Evolutionary conservation across 2,329 filamentous ascomycete genomes (phyloP), one percentile per base, ranked within the genome.

Genomic region (Botrytis sinoallii): DNA sequence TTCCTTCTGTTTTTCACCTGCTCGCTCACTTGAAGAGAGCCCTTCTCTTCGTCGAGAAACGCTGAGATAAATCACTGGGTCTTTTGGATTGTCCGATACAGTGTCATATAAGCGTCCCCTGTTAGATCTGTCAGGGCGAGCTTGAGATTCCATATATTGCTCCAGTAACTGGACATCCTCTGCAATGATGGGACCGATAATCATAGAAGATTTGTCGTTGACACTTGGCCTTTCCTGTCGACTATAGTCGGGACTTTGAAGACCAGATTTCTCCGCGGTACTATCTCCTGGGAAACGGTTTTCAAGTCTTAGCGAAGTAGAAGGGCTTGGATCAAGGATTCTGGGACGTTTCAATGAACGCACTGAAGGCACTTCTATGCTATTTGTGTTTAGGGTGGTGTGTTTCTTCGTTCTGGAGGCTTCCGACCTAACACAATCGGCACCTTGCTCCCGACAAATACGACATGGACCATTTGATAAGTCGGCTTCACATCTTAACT

Each of bases 111-210:
- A 6, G 4, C 55, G 70, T 61, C 20, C 40, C 2, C n/a, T 52
- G 9, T 22, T 38, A 52, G 44, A 67, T 12, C 4, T 52, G 40
- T 78, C 10, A 81, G 77, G 74, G 81, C 80, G 40, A 78, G 79
- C 3, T 79, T 82, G 22, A 76, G 74, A 84, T 29, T 85, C 85
- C 74, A 90, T 85, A 73, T 89, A 89, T 70, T 88, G 85, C n/a
- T 88, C 86, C 64, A 90, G 83, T 18, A 90, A 84, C 71, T 90
- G 88, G 1, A 86, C 88, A 81, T 91, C 89, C 67, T 86, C 86
- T 8, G 87, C 88, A 9, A 87, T 85, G 9, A 88, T 87, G 0
- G 88, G 88, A 0, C 89, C 88, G 70, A 91, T 85, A 74, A 91
- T 89, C 65, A 55, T 67, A 20, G 46, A 52, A 40, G 65, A 67